A percentile compares a stretch with the other conserved stretches of the same genome.
Evolutionary conservation across 2,329 filamentous ascomycete genomes (phyloP).

Genomic region (Zasmidium cellare): DNA sequence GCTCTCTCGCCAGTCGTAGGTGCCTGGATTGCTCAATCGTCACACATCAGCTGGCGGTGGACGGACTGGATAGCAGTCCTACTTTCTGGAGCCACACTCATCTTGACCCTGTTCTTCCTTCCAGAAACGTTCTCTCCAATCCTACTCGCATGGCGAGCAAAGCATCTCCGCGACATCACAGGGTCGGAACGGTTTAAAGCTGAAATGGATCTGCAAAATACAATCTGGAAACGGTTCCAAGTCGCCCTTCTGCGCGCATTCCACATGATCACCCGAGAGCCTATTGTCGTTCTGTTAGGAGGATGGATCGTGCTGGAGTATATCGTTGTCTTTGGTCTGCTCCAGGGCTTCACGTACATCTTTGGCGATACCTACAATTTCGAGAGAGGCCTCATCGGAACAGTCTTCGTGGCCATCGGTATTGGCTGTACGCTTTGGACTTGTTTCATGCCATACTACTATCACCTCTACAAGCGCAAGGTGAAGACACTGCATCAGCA

Average conservation of each 20-base stretch:
- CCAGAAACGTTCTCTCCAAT: slow-evolving; percentile 51
- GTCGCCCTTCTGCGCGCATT: slow-evolving; percentile 21
- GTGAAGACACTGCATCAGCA: slow-evolving; percentile 23
- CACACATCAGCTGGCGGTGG: slow-evolving; percentile 36
- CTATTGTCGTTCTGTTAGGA: slow-evolving; percentile 48
- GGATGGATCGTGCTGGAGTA: slow-evolving; percentile 55
- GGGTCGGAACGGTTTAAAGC: slow-evolving; percentile 23
- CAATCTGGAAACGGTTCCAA: slow-evolving; percentile 17
- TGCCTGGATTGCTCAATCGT: slow-evolving; percentile 12
- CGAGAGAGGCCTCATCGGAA: slow-evolving; percentile 43
- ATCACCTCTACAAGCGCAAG: slow-evolving; percentile 21
- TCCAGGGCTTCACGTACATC: slow-evolving; percentile 54
- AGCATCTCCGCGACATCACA: slow-evolving; percentile 27
- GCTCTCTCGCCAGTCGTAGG: slow-evolving; percentile 20
- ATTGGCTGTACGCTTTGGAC: slow-evolving; percentile 33
- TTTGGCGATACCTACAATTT: slow-evolving; percentile 46
- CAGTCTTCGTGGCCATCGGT: slow-evolving; percentile 48
- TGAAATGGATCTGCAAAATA: slow-evolving; percentile 21
- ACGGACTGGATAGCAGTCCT: slow-evolving; percentile 39
- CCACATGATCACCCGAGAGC: slow-evolving; percentile 35
- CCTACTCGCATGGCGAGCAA: slow-evolving; percentile 35
- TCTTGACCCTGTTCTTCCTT: slow-evolving; percentile 40
- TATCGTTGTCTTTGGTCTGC: slow-evolving; percentile 55
- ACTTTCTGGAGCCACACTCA: slow-evolving; percentile 21
- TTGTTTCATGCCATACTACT: slow-evolving; percentile 15